Percentiles rank a stretch among this genome's conserved stretches.
phyloP scores from a whole-genome alignment of 139 green algal species.

The Picochlorum sp. region DNA sequence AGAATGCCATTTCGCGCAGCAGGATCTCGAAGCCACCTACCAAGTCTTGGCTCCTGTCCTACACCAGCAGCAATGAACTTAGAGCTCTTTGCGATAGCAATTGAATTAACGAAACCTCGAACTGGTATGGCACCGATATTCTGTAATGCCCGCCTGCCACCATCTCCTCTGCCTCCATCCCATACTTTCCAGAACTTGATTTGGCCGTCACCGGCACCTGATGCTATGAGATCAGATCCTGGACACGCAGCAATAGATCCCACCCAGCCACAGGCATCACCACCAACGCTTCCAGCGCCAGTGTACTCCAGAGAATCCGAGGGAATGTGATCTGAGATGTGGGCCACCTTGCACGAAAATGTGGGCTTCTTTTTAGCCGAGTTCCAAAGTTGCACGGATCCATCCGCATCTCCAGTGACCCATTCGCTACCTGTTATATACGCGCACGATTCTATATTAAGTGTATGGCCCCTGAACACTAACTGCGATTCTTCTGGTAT shows the following conservation, averaged over 20 bases:
- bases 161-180: neutral
- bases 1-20: conserved; percentile 73
- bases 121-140: conserved; percentile 54
- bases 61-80: conserved; percentile 72
- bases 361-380: conserved; percentile 63
- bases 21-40: conserved; percentile 67
- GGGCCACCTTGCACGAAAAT: conserved; percentile 10
- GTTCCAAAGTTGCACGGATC: conserved; percentile 52
- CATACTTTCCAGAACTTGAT: conserved; percentile 69
- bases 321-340: neutral
- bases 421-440: conserved; percentile 60
- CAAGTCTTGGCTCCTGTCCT: conserved; percentile 86
- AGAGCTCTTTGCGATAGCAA: conserved; percentile 58
- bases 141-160: conserved; percentile 8
- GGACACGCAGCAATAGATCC: conserved; percentile 53
- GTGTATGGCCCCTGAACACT: conserved; percentile 61
- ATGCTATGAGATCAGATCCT: conserved; percentile 67
- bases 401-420: conserved; percentile 65
- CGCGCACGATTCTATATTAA: conserved; percentile 49
- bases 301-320: neutral
- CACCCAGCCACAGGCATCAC: conserved; percentile 55
- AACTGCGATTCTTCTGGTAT: conserved; percentile 93
- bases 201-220: conserved; percentile 74
- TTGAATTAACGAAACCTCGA: conserved; percentile 81
- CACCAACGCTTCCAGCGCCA: conserved; percentile 17